Evolutionary conservation across 2,329 filamentous ascomycete genomes (phyloP), one percentile per base, ranked within the genome.

Genomic region (Venturia effusa): DNA sequence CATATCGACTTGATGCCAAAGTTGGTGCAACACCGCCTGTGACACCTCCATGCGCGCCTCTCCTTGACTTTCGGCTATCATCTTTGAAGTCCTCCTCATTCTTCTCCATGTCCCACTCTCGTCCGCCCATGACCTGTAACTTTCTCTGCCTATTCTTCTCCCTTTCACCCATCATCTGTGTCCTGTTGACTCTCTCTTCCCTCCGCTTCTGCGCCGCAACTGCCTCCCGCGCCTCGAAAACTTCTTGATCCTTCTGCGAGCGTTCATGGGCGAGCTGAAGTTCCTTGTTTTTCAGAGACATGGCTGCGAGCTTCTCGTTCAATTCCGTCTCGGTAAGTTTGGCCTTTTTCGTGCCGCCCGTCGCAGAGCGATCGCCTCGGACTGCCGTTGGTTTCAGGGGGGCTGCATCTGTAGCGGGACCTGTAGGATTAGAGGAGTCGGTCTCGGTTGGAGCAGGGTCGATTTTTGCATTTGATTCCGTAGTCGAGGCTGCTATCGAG

Each of bases 291-390:
- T 85, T 83, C 67, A 86, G 79, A 66, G 81, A 80, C 68, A 87
- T 87, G 41, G 79, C 78, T 8, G 81, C 83, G 66, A 89, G 82
- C 66, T 84, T 83, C 57, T 80, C 81, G 3, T 79, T 80, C 8
- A 89, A 78, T 71, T 88, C 82, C 67, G 81, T 83, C 70, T 88
- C 85, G 1, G 84, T 88, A 55, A 88, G 79, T 73, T 86, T 86
- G 3, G 82, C 81, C 73, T 84, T 51, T 61, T 77, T 77, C 1
- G 81, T 66, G 0, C 81, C 81, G 8, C 82, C 82, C 0, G 82
- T 84, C 13, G 76, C 76, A 67, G 79, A 81, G 57, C 82, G 76
- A 68, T 84, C 82, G 22, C 81, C 82, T 10, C 81, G 76, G 11
- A 84, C 82, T 45, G 82, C 80, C 51, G 37, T 43, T 17, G 45